Base-by-base conservation (phyloP, 2,329 filamentous ascomycete species). In the Volutella citrinella region DNA sequence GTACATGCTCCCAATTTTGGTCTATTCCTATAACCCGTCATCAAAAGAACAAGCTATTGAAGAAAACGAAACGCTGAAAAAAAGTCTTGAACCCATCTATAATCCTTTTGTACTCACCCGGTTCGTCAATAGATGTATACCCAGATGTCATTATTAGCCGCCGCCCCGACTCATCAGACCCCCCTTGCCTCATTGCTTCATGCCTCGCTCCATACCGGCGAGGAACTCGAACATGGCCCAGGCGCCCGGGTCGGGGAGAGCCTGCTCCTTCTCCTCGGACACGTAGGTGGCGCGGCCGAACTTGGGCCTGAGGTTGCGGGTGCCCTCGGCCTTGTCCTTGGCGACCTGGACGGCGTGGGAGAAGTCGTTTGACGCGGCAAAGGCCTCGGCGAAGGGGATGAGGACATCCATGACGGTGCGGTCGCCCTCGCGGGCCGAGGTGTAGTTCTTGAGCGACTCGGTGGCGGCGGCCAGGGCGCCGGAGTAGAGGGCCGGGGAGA, bases 371-470 rank as follows among this genome's bases (percentile, higher is more conserved):
- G 35, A 29, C 9, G 17, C 14, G 21, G 35, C 25, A 27, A 22
- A 33, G 15, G 16, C 35, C 32, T 26, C 67, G 20, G 83, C 72
- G 54, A 87, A 89, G 4, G 84, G 84, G 32, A 77, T 68, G 26
- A 89, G 62, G 3, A 83, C 82, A 60, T 89, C 84, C 39, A 88
- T 74, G 21, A 89, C 60, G 2, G 84, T 88, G 13, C 84, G 43
- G 34, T 57, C 53, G 5, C 50, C 53, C 29, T 55, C 51, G 7
- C 52, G 32, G 5, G 53, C 54, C 4, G 49, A 34, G 8, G 52
- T 56, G 36, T 56, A 47, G 3, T 37, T 39, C 38, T 55, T 47
- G 16, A 57, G 42, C 6, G 46, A 39, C 19, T 45, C 43, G 4
- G 46, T 37, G 4, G 52, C 54, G 5, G 38, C 31, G 3, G 43